Evolutionary conservation across 2,329 filamentous ascomycete species (phyloP).

Genomic region (Penicillium sp.): DNA sequence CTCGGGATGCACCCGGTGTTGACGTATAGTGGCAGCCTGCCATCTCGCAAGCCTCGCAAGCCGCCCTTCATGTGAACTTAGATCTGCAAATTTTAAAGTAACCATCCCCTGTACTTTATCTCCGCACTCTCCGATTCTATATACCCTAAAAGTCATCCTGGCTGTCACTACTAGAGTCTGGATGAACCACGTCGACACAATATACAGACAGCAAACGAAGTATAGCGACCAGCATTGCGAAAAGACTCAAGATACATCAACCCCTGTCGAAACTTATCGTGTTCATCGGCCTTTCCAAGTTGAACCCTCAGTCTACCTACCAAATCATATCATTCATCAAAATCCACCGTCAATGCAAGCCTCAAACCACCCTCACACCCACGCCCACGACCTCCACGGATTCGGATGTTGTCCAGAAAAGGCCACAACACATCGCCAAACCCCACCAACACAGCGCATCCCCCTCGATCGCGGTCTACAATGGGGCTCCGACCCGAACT

Average conservation of each 20-base stretch:
- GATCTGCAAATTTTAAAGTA: not conserved
- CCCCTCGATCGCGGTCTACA: conserved; percentile 19
- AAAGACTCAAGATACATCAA: not conserved
- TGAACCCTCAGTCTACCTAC: no score
- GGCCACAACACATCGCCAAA: not conserved
- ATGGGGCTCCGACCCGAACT: conserved; percentile 27
- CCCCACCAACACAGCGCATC: not conserved
- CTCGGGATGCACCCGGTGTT: conserved; percentile 22
- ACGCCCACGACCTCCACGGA: not conserved
- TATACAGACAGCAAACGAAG: not conserved
- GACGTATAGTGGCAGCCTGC: conserved; percentile 13
- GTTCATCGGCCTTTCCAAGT: no score
- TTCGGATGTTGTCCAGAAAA: conserved; percentile 1
- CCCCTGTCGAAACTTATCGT: no score
- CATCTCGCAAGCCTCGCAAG: conserved; percentile 11
- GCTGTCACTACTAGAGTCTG: not conserved
- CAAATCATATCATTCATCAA: not conserved
- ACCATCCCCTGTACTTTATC: not conserved
- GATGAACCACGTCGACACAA: not conserved
- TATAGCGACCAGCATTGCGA: not conserved
- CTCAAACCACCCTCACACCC: not conserved
- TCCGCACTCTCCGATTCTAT: not conserved
- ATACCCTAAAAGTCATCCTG: not conserved
- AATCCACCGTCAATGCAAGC: conserved; percentile 1
- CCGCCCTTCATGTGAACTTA: not conserved